Evolutionary conservation across 2,329 filamentous ascomycete genomes (phyloP), one percentile per base, ranked within the genome.

Genomic region (Aspergillus jensenii): DNA sequence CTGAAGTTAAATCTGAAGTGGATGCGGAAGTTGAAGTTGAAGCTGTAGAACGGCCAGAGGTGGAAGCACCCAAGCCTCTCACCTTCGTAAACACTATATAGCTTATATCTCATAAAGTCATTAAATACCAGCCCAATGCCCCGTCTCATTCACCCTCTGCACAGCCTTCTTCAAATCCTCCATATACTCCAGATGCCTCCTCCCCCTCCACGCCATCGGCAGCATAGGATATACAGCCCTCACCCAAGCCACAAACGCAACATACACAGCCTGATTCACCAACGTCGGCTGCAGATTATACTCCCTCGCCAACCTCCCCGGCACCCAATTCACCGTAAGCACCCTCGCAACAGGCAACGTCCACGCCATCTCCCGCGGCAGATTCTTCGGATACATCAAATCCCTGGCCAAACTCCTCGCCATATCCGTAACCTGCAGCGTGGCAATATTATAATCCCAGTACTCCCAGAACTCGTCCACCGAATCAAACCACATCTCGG

Each of bases 401-500:
- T 64, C 59, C 9, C 21, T 25, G 4, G 53, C 52, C 31, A 66
- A 17, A 17, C 62, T 59, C 17, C 59, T 46, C 33, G 73, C 73
- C 62, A 67, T 65, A 37, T 70, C 62, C 3, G 67, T 68, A 4
- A 71, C 60, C 49, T 66, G 60, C 27, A 71, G 55, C 15, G 58
- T 63, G 0, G 51, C 63, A 21, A 72, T 61, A 27, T 67, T 65
- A 27, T 63, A 53, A 52, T 72, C 63, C 69, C 69, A 72, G 56
- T 72, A 72, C 21, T 27, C 47, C 65, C 65, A 69, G 47, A 71
- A 71, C 12, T 65, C 66, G 1, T 63, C 56, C 9, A 68, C 54
- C 1, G 58, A 62, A 0, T 51, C 45, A 3, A 68, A 68, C 70
- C 70, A 71, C 66, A 70, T 68, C 44, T 68, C 68, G 3, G 66